These are phyloP conservation scores for Galerina marginata DNA, from an alignment of 768 basidiomycete species.

Conservation along the genomic window DNA sequence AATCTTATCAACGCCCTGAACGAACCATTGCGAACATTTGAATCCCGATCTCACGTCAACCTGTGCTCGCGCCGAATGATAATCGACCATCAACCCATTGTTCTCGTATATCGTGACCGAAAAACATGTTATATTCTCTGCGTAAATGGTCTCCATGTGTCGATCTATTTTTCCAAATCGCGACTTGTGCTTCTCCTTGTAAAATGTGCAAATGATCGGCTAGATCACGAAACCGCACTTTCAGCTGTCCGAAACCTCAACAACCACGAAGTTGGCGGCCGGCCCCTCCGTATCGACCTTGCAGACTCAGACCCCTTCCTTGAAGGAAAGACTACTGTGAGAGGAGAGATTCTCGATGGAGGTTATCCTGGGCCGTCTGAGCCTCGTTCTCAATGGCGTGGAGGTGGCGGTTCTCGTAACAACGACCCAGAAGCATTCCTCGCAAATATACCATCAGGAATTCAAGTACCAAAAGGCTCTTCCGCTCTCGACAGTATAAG, in stretches of 20 bases:
- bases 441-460: constrained; percentile 73
- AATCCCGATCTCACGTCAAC: constrained; percentile 4
- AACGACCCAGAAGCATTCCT: constrained; percentile 61
- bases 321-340: constrained; percentile 87
- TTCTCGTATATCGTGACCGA: constrained; percentile 10
- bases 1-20: not conserved
- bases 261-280: constrained; percentile 89
- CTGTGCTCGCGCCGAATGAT: constrained; percentile 1
- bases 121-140: constrained; percentile 6
- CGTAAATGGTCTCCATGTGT: not conserved
- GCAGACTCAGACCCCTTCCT: constrained; percentile 93
- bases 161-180: too few species aligned
- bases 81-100: constrained; percentile 14
- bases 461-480: constrained; percentile 71
- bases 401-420: constrained; percentile 47
- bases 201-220: too few species aligned
- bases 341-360: constrained; percentile 79
- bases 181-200: too few species aligned
- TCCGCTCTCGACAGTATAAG: constrained; percentile 84
- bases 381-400: constrained; percentile 59
- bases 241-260: constrained; percentile 97
- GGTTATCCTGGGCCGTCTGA: constrained; percentile 61
- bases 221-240: constrained; percentile 91
- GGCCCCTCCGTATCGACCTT: constrained; percentile 91
- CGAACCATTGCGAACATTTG: not conserved